Conservation (phyloP, 352 stramenopile species). For the Phytopythium mirpurense region DNA sequence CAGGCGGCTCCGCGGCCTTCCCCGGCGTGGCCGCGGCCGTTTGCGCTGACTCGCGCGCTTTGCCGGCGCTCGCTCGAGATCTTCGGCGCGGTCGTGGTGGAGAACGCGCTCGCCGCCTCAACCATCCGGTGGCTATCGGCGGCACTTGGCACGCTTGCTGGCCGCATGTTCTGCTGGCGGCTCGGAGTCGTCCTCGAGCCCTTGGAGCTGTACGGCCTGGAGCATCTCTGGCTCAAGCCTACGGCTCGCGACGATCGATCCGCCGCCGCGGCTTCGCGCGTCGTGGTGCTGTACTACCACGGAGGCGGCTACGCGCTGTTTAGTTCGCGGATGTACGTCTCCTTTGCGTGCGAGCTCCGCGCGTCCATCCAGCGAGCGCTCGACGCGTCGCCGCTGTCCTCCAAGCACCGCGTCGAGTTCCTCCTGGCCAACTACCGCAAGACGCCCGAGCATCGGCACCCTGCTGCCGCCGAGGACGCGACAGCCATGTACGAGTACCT, state of each 20-base stretch:
- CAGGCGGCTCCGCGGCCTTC: slow-evolving; percentile 6
- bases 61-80: slow-evolving; percentile 10
- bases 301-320: slow-evolving; percentile 54
- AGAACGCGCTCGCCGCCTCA: slow-evolving; percentile 6
- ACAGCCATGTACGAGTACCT: slow-evolving; percentile 44
- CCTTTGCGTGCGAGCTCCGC: slow-evolving; percentile 37
- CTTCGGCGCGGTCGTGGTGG: slow-evolving; percentile 9
- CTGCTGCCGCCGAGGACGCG: slow-evolving; percentile 39
- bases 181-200: slow-evolving; percentile 18
- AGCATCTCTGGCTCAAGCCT: slow-evolving; percentile 45
- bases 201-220: slow-evolving; percentile 33
- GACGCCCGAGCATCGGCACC: slow-evolving; percentile 35
- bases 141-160: slow-evolving; percentile 16
- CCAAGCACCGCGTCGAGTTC: slow-evolving; percentile 26
- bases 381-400: neutral
- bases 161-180: slow-evolving; percentile 28
- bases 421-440: slow-evolving; percentile 73
- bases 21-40: slow-evolving; percentile 13
- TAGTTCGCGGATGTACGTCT: slow-evolving; percentile 43
- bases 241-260: neutral
- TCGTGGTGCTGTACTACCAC: slow-evolving; percentile 57
- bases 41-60: slow-evolving; percentile 11
- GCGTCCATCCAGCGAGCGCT: slow-evolving; percentile 11
- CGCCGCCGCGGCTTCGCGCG: neutral
- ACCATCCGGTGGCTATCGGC: slow-evolving; percentile 9